These are phyloP conservation scores for Spathaspora sp. DNA, from an alignment of 1,139 yeast genomes.

Conservation along the genomic window DNA sequence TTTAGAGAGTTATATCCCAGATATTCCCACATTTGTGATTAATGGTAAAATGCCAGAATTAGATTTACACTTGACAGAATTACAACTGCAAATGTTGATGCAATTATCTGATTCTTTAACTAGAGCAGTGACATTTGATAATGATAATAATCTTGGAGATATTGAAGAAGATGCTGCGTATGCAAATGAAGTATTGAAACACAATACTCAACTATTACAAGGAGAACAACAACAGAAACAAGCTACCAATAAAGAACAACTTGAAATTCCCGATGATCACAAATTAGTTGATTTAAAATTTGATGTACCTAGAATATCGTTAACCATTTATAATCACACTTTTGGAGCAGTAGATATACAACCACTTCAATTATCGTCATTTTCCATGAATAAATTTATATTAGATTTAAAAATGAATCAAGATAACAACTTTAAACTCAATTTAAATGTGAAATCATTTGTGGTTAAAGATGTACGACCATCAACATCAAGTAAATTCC, in stretches of 20 bases:
- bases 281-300: conserved; percentile 51
- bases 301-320: conserved; percentile 59
- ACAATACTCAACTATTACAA: conserved; percentile 18
- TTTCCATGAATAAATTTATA: conserved; percentile 62
- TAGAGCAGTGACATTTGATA: conserved; percentile 49
- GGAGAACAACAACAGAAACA: conserved; percentile 3
- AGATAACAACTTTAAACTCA: conserved; percentile 58
- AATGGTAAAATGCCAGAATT: conserved; percentile 67
- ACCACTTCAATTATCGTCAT: conserved; percentile 53
- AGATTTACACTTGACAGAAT: conserved; percentile 69
- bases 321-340: conserved; percentile 66
- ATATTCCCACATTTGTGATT: conserved; percentile 53
- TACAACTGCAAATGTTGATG: conserved; percentile 64
- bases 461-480: conserved; percentile 73
- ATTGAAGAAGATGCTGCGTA: conserved; percentile 66
- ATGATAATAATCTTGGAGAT: conserved; percentile 43
- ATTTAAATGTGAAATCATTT: conserved; percentile 68
- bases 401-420: conserved; percentile 50
- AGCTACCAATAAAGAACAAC: conserved; percentile 3
- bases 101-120: conserved; percentile 58
- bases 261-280: conserved; percentile 27
- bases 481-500: conserved; percentile 63
- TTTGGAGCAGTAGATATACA: conserved; percentile 34
- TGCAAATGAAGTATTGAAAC: conserved; percentile 48
- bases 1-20: conserved; percentile 37